Evolutionary conservation across 805 yeast species (phyloP).

Genomic region (Saturnispora serradocipensis): DNA sequence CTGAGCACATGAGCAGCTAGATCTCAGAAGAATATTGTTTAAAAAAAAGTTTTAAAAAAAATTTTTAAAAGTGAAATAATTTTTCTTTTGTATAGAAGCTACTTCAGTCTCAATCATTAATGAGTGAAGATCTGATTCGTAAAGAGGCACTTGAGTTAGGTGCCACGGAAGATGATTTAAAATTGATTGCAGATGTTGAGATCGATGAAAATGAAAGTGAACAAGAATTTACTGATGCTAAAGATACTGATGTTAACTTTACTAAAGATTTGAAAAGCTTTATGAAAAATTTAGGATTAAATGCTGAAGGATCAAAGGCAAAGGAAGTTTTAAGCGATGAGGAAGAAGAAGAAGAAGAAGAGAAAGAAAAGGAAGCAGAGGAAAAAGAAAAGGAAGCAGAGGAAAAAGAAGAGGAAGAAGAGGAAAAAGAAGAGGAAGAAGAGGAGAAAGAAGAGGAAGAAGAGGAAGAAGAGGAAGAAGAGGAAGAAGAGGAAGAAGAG

Average conservation of each 20-base stretch:
- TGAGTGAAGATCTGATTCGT: slow-evolving; percentile 33
- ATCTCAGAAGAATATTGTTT: not conserved
- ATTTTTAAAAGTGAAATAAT: not conserved
- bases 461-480: slow-evolving; percentile 25
- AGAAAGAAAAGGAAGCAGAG: slow-evolving; percentile 29
- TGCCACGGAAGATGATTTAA: slow-evolving; percentile 77
- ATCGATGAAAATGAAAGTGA: slow-evolving; percentile 40
- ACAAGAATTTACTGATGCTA: slow-evolving; percentile 41
- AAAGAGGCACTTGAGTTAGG: slow-evolving; percentile 76
- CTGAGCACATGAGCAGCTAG: not conserved
- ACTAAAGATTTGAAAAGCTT: slow-evolving; percentile 48
- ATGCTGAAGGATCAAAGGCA: slow-evolving; percentile 29
- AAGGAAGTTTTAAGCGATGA: slow-evolving; percentile 29
- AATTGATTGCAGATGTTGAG: slow-evolving; percentile 44
- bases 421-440: slow-evolving; percentile 28
- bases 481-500: slow-evolving; percentile 26
- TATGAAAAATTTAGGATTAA: slow-evolving; percentile 61
- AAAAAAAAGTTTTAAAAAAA: not conserved
- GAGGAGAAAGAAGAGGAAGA: slow-evolving; percentile 24
- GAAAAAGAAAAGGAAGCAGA: slow-evolving; percentile 25
- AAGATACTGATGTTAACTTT: slow-evolving; percentile 36
- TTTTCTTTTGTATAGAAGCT: slow-evolving; percentile 7
- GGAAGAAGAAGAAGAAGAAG: slow-evolving; percentile 28
- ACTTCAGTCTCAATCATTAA: slow-evolving; percentile 8
- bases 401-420: slow-evolving; percentile 33